Evolutionary conservation across 1,139 yeast species (phyloP), one percentile per base, ranked within the genome.

Genomic region (Arxiozyma bovina): DNA sequence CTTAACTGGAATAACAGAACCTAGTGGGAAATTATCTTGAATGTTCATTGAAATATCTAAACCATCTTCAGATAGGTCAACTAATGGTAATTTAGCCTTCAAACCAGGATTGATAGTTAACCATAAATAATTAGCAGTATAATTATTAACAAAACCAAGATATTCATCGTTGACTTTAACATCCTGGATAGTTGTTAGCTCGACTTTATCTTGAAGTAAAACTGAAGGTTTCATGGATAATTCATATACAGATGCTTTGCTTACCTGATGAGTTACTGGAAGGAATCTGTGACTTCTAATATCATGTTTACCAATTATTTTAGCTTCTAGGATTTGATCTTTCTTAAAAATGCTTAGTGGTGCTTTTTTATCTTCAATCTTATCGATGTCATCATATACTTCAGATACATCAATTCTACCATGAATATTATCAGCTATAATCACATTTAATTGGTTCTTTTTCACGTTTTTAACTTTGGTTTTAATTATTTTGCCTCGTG

Each of bases 381-480:
- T 85, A 1, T 74, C 71, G 60, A 74, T 71, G 0, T 69, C 61
- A 52, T 82, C 83, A 70, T 80, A 86, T 53, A 87, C 75, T 69
- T 87, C 87, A 11, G 93, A 80, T 22, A 85, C 77, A 64, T 88
- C 96, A 55, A 91, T 73, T 67, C 95, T 80, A 47, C 96, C 97
- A 63, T 81, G 87, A 59, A 84, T 75, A 65, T 86, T 85, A 57
- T 86, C 95, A 50, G 94, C 91, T 54, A 90, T 74, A 56, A 79
- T 80, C 45, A 91, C 85, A 63, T 85, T 83, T 62, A 91, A 74
- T 70, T 88, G 94, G 12, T 90, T 83, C 52, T 80, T 82, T 65
- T 86, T 87, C 50, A 87, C 78, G 1, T 85, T 75, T 54, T 78
- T 81, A 55, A 91, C 73, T 25, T 70, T 66, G 43, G 85, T 95